These are phyloP conservation scores for Rosa chinensis DNA, from an alignment of 306 rosid species.

Conservation along the genomic window DNA sequence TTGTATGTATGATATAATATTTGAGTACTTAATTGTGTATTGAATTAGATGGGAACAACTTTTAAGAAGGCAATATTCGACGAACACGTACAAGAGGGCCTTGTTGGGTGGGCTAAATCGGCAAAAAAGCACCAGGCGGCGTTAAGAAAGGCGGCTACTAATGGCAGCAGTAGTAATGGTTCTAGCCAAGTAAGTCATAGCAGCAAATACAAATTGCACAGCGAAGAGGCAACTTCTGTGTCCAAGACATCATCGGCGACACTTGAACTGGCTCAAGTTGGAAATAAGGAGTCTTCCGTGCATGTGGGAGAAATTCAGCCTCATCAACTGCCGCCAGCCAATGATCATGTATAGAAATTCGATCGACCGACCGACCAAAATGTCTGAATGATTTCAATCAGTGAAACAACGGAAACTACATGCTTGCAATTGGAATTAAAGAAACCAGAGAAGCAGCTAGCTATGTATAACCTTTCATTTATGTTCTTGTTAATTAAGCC, in stretches of 20 bases:
- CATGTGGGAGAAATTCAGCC: not conserved
- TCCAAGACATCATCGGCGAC: not conserved
- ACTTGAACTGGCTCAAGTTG: conserved; percentile 2
- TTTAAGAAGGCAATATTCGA: conserved; percentile 33
- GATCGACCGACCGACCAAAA: not conserved
- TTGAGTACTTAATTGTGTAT: not conserved
- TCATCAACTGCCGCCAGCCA: not conserved
- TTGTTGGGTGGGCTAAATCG: conserved; percentile 31
- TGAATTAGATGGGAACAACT: conserved; percentile 38
- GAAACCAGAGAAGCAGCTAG: not conserved
- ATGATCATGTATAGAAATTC: not conserved
- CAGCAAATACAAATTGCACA: not conserved
- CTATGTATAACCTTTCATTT: not conserved
- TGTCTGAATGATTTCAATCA: not conserved
- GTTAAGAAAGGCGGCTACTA: conserved; percentile 19
- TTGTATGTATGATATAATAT: too few relatives aligned
- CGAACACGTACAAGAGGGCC: conserved; percentile 29
- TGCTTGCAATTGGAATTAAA: too few relatives aligned
- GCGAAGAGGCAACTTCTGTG: not conserved
- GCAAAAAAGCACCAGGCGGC: conserved; percentile 22
- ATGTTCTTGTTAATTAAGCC: not conserved
- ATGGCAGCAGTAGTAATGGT: not conserved
- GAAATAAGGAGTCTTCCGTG: not conserved
- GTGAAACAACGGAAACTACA: not conserved
- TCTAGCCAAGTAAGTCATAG: conserved; percentile 17